These are phyloP conservation scores for Tillandsia leiboldiana DNA, from an alignment of 176 grass and related monocot genomes.

Conservation along the genomic window DNA sequence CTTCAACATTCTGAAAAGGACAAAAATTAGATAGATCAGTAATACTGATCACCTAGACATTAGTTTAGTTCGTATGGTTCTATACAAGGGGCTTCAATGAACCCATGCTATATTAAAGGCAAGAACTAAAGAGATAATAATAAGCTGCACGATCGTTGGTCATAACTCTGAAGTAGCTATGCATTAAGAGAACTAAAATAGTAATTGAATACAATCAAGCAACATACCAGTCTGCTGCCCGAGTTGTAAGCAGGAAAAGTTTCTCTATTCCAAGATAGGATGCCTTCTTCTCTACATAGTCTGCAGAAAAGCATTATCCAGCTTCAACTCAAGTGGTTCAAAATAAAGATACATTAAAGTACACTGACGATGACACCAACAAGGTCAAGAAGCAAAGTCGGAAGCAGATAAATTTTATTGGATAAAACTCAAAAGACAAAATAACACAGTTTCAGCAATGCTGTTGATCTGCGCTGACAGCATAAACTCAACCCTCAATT, in stretches of 20 bases:
- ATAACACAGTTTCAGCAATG: not conserved
- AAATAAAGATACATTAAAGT: not conserved
- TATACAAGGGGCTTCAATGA: not conserved
- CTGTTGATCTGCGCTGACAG: not conserved
- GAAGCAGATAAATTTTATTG: not conserved
- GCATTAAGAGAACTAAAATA: not conserved
- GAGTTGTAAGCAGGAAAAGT: constrained; percentile 93
- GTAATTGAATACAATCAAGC: not conserved
- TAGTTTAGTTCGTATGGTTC: not conserved
- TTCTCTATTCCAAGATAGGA: constrained; percentile 67
- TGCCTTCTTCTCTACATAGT: constrained; percentile 92
- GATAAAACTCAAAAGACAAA: not conserved
- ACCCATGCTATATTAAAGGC: not conserved
- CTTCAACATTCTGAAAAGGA: no score
- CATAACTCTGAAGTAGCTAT: not conserved
- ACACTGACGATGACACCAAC: not conserved
- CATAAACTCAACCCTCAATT: not conserved
- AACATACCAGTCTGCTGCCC: constrained; percentile 85
- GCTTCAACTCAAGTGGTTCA: not conserved
- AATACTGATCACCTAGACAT: not conserved
- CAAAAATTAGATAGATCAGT: no score
- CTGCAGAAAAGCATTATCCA: constrained; percentile 25
- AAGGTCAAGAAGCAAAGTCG: not conserved
- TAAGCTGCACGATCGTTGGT: not conserved
- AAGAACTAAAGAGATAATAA: not conserved